Conservation (phyloP, 768 basidiomycete species). For the Phylloporus sp. region DNA sequence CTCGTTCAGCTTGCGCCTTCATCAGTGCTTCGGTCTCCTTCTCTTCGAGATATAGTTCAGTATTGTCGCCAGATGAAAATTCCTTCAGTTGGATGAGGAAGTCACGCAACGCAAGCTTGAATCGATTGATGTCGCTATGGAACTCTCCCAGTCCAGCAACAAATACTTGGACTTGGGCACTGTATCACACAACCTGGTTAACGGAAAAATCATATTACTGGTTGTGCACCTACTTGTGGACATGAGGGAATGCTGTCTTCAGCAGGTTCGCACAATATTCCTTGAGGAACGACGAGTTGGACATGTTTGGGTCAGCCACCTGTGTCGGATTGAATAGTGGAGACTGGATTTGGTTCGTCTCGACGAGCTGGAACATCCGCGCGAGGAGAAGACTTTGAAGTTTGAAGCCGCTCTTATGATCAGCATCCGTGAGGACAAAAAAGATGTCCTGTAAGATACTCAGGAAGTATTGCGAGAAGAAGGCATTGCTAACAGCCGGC, state of each 20-base stretch:
- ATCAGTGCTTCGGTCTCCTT: conserved; percentile 81
- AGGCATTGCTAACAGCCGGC: conserved; percentile 74
- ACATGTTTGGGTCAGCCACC: conserved; percentile 63
- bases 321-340: conserved; percentile 82
- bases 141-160: conserved; percentile 64
- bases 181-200: conserved; percentile 26
- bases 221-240: conserved; percentile 62
- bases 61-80: conserved; percentile 87
- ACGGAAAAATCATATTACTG: conserved; percentile 1
- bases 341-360: conserved; percentile 71
- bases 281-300: conserved; percentile 76
- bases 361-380: conserved; percentile 89
- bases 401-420: conserved; percentile 99
- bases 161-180: conserved; percentile 70
- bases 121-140: conserved; percentile 78
- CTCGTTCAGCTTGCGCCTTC: conserved; percentile 79
- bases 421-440: conserved; percentile 95
- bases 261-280: conserved; percentile 85
- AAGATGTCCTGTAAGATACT: conserved; percentile 93
- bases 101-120: conserved; percentile 92
- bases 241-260: conserved; percentile 87
- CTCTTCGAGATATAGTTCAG: conserved; percentile 91
- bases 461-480: conserved; percentile 96
- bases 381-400: conserved; percentile 90
- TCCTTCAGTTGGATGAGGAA: conserved; percentile 98